phyloP scores from a whole-genome alignment of 176 grass and related monocot genomes.

The Bonia amplexicaulis region DNA sequence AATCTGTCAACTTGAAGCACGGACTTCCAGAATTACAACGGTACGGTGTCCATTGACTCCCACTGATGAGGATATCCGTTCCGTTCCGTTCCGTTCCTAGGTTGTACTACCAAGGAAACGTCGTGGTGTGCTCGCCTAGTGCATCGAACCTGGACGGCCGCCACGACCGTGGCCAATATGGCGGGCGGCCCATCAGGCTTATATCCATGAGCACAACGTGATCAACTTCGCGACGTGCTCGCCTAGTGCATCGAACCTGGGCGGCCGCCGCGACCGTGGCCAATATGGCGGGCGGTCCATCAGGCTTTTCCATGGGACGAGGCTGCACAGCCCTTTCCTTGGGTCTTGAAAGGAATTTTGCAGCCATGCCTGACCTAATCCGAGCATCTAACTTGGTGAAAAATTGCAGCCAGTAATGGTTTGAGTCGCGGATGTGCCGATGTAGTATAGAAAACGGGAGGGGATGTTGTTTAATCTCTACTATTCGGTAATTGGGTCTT shows the following conservation, averaged over 20 bases:
- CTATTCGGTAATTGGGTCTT: too few species aligned
- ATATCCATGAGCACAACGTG: neutral
- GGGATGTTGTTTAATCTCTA: neutral
- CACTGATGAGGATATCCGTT: too few species aligned
- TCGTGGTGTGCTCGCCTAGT: neutral
- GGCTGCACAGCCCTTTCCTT: neutral
- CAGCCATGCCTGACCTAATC: neutral
- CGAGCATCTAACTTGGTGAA: too few species aligned
- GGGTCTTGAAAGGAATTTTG: neutral
- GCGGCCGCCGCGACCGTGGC: too few species aligned
- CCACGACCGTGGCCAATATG: neutral
- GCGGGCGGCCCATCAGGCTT: neutral
- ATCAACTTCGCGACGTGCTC: neutral
- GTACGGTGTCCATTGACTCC: too few species aligned
- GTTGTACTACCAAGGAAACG: neutral
- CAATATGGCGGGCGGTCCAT: too few species aligned
- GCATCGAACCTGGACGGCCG: neutral
- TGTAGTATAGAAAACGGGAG: neutral
- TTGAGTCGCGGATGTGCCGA: neutral
- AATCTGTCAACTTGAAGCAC: too few species aligned
- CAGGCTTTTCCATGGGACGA: neutral
- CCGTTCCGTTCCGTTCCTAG: neutral
- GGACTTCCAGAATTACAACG: too few species aligned
- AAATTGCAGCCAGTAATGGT: neutral
- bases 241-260: too few species aligned